phyloP scores from a whole-genome alignment of 2,329 filamentous ascomycete genomes.

The Fusarium virguliforme region DNA sequence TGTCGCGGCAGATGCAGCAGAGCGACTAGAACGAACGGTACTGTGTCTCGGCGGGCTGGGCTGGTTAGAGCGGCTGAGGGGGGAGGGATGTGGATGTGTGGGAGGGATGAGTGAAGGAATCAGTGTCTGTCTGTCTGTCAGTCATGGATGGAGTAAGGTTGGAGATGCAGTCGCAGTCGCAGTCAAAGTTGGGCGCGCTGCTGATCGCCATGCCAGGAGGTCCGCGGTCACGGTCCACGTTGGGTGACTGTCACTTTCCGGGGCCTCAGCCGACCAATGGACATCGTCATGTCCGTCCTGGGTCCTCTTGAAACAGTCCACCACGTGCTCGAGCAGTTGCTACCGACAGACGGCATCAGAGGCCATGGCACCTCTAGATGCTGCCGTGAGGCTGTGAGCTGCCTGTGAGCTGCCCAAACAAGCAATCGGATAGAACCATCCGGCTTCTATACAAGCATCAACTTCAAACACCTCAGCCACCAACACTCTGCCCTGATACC shows the following conservation, averaged over 20 bases:
- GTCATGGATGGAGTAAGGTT: conserved; percentile 44
- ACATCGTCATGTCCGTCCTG: conserved; percentile 16
- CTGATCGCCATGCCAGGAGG: conserved; percentile 34
- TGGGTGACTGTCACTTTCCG: conserved; percentile 36
- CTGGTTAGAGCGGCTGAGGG: conserved; percentile 6
- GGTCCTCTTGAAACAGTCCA: conserved; percentile 37
- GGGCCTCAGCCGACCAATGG: conserved; percentile 21
- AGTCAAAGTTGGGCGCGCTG: conserved; percentile 41
- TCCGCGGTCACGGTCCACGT: conserved; percentile 38
- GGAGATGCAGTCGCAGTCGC: conserved; percentile 24
- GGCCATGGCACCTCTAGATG: not conserved
- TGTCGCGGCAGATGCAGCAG: conserved; percentile 26
- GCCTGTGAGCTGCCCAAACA: conserved; percentile 24
- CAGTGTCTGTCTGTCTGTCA: conserved; percentile 15
- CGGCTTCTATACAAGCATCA: conserved; percentile 23
- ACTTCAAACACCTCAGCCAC: conserved; percentile 26
- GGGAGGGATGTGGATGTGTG: conserved; percentile 4
- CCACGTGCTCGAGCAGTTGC: conserved; percentile 35
- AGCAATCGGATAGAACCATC: conserved; percentile 27
- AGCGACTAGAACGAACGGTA: conserved; percentile 20
- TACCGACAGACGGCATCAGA: conserved; percentile 10
- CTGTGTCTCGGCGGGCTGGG: conserved; percentile 4
- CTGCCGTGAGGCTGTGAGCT: not conserved
- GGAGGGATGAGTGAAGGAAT: conserved; percentile 35
- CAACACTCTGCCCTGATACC: conserved; percentile 20